phyloP scores from a whole-genome alignment of 1,284 basidiomycete species.

The Caloboletus firmus region DNA sequence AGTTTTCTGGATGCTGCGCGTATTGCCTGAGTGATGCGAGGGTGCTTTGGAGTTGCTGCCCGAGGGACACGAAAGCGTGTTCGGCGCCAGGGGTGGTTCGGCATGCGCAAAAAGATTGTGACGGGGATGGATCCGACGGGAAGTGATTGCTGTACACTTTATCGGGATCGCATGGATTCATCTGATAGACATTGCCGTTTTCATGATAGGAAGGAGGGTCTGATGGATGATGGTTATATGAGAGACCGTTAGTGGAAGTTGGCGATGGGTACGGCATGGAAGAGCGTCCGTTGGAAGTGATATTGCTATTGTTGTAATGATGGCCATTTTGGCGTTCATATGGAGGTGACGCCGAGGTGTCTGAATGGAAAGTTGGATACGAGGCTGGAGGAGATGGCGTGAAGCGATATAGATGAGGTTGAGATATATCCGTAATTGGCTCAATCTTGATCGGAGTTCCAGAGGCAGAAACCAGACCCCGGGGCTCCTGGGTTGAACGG shows the following conservation, averaged over 20 bases:
- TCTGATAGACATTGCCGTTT: slow-evolving; percentile 43
- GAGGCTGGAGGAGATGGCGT: slow-evolving; percentile 54
- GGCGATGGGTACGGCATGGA: slow-evolving; percentile 37
- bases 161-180: slow-evolving; percentile 48
- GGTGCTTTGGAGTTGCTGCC: slow-evolving; percentile 62
- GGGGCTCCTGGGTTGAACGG: slow-evolving; percentile 36
- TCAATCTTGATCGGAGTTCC: slow-evolving; percentile 64
- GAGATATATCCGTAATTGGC: slow-evolving; percentile 45
- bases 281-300: slow-evolving; percentile 30
- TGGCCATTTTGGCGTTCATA: slow-evolving; percentile 38
- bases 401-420: slow-evolving; percentile 58
- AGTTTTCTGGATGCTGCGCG: slow-evolving; percentile 54
- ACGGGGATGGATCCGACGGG: slow-evolving; percentile 37
- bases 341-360: slow-evolving; percentile 34
- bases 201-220: slow-evolving; percentile 47
- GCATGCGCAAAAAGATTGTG: slow-evolving; percentile 57
- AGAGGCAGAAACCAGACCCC: slow-evolving; percentile 41
- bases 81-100: slow-evolving; percentile 59
- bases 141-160: slow-evolving; percentile 45
- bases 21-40: slow-evolving; percentile 59
- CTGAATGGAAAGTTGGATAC: slow-evolving; percentile 39
- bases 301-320: slow-evolving; percentile 35
- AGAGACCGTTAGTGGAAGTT: slow-evolving; percentile 37
- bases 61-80: slow-evolving; percentile 57
- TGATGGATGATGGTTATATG: slow-evolving; percentile 37